Percentiles rank a stretch among this genome's conserved stretches.
Conservation (phyloP, 1,139 yeast species). For the Kurtzmaniella quercitrusa region DNA sequence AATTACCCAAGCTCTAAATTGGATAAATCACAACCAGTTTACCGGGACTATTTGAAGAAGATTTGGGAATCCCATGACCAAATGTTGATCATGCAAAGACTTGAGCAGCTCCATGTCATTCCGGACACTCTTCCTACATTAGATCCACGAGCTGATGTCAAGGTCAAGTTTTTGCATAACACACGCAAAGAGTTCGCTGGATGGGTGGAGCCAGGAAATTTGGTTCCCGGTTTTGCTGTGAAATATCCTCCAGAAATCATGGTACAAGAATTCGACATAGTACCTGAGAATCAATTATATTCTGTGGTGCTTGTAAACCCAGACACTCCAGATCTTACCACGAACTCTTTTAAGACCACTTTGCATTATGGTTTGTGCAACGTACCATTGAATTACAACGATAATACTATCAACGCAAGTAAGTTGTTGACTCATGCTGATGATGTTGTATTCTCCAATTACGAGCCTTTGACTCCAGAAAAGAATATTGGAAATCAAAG, state of each 20-base stretch:
- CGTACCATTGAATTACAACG: constrained; percentile 55
- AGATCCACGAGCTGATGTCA: constrained; percentile 76
- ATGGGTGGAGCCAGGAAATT: constrained; percentile 77
- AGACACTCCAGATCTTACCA: constrained; percentile 75
- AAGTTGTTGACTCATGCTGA: constrained; percentile 40
- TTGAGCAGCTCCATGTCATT: constrained; percentile 79
- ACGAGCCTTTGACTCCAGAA: constrained; percentile 85
- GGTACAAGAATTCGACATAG: constrained; percentile 65
- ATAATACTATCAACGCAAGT: constrained; percentile 54
- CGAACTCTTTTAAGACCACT: constrained; percentile 67
- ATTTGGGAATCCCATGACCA: constrained; percentile 70
- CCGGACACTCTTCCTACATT: constrained; percentile 94
- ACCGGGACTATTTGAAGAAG: constrained; percentile 60
- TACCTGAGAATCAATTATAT: constrained; percentile 43
- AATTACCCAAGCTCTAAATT: constrained; percentile 33
- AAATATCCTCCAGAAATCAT: constrained; percentile 69
- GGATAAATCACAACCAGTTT: constrained; percentile 76
- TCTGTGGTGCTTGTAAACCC: constrained; percentile 85
- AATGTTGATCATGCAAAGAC: constrained; percentile 80
- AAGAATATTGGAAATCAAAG: constrained; percentile 82
- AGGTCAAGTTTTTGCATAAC: constrained; percentile 70
- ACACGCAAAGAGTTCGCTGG: constrained; percentile 44
- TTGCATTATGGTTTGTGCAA: constrained; percentile 79
- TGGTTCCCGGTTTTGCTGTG: constrained; percentile 71
- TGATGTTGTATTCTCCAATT: constrained; percentile 48